Percentiles rank a stretch among this genome's conserved stretches.
Conservation (phyloP, 371 early-diverging fungal genomes). For the Actinomortierella ambigua region DNA sequence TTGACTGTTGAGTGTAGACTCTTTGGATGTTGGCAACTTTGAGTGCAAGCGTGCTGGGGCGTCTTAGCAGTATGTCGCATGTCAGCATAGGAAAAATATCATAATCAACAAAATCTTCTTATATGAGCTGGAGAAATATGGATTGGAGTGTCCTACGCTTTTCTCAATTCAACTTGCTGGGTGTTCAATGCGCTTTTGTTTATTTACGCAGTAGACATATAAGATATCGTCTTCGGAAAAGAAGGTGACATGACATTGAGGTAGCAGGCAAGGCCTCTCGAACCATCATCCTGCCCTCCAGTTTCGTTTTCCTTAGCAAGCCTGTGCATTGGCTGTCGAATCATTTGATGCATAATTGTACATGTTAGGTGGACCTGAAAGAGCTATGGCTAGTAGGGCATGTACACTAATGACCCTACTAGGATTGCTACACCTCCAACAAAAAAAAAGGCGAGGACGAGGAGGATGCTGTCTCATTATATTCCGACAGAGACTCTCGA, state of each 20-base stretch:
- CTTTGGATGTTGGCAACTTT: constrained; percentile 19
- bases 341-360: too few relatives aligned
- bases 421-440: too few relatives aligned
- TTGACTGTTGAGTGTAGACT: constrained; percentile 7
- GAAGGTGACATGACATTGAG: constrained; percentile 9
- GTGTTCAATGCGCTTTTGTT: too few relatives aligned
- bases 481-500: background rate
- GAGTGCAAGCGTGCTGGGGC: constrained; percentile 11
- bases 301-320: too few relatives aligned
- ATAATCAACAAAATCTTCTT: constrained; percentile 20
- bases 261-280: constrained; percentile 13
- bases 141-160: constrained; percentile 11
- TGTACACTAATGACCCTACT: too few relatives aligned
- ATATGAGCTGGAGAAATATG: constrained; percentile 16
- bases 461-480: background rate
- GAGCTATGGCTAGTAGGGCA: too few relatives aligned
- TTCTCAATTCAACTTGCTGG: constrained; percentile 10
- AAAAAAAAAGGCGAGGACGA: background rate
- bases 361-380: too few relatives aligned
- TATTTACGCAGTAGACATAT: background rate
- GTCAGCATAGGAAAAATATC: constrained; percentile 12
- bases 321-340: too few relatives aligned
- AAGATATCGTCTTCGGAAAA: constrained; percentile 4
- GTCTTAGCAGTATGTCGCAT: constrained; percentile 1
- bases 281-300: constrained; percentile 8